Base-by-base conservation (phyloP, 1,139 yeast species). In the Pichia terricola region DNA sequence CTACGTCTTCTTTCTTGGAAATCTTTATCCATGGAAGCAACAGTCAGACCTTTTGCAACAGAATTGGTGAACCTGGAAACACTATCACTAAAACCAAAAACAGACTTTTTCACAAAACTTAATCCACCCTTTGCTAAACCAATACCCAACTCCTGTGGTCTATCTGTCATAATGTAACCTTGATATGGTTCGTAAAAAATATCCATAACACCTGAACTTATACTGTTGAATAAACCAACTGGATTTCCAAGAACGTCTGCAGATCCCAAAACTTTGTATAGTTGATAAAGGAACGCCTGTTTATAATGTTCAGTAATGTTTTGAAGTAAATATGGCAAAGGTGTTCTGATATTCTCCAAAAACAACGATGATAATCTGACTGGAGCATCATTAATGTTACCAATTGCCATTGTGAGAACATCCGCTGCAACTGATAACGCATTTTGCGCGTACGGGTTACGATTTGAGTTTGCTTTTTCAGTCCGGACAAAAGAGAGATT, bases 181-280 rank as follows among this genome's bases (percentile, higher is more conserved):
- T 88, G 94, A 57, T 91, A 94, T 1, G 99, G 99, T 58, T 91
- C 98, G 60, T 94, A 94, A 61, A 94, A 94, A 36, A 91, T 83
- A 63, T 94, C 99, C 73, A 88, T 76, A 8, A 91, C 94, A 41
- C 99, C 98, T 0, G 96, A 87, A 46, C 95, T 82, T 47, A 94
- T 69, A 53, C 89, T 88, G 58, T 87, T 94, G 66, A 91, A 94
- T 48, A 94, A 67, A 2, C 98, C 98, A 34, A 94, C 97, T 0
- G 99, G 99, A 54, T 94, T 91, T 31, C 98, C 99, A 44, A 94
- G 68, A 55, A 94, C 77, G 63, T 94, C 98, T 0, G 98, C 98
- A 25, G 96, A 87, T 0, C 99, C 99, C 39, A 94, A 69, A 45
- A 94, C 81, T 63, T 87, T 89, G 63, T 94, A 95, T 37, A 94